A percentile compares a stretch with the other conserved stretches of the same genome.
Conservation (phyloP, 208 protist genomes). For the Endotrypanum monterogeii region DNA sequence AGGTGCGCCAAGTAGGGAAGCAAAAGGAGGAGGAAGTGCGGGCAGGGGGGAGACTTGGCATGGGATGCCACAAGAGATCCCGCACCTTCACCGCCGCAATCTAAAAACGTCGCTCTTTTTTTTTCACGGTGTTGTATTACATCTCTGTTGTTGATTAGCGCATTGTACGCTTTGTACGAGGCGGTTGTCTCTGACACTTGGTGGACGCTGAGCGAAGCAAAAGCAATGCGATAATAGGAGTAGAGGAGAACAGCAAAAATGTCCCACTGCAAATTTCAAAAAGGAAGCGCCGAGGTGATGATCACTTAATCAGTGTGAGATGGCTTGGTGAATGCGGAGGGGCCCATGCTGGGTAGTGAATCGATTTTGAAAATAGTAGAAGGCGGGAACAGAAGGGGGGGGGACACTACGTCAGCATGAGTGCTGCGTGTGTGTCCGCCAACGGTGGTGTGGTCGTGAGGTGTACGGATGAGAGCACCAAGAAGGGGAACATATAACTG, state of each 20-base stretch:
- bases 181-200: neutral
- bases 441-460: neutral
- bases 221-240: neutral
- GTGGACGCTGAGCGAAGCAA: neutral
- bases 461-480: neutral
- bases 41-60: neutral
- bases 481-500: neutral
- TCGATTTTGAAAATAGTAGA: neutral
- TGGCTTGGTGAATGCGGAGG: no score
- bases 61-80: no score
- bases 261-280: no score
- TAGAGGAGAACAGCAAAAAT: neutral
- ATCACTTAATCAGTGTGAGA: no score
- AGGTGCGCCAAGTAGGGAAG: no score
- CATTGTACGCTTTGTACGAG: neutral
- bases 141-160: neutral
- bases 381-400: slow-evolving; percentile 10
- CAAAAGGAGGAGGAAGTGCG: no score
- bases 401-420: neutral
- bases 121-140: no score
- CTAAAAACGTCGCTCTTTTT: no score
- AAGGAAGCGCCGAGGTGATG: no score
- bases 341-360: no score
- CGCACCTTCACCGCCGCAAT: no score
- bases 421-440: neutral